A percentile compares a stretch with the other conserved stretches of the same genome.
Conservation (phyloP, 2,329 filamentous ascomycete genomes). For the Trichoderma afroharzianum region DNA sequence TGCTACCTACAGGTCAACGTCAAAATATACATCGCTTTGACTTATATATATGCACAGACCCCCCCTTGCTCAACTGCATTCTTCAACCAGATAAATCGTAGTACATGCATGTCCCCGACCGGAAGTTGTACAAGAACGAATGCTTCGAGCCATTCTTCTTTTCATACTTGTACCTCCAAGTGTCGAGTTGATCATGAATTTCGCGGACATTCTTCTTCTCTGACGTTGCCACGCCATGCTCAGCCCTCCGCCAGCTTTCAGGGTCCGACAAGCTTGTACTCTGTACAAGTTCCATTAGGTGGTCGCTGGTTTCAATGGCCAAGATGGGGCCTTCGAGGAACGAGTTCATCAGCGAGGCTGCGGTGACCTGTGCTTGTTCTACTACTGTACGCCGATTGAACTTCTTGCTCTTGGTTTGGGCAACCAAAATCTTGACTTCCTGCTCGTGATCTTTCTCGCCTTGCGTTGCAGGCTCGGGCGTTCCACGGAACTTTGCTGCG, state of each 20-base stretch:
- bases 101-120: conserved; percentile 77
- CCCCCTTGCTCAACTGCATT: conserved; percentile 20
- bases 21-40: neutral
- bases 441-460: conserved; percentile 49
- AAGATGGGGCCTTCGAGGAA: conserved; percentile 77
- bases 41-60: neutral
- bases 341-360: conserved; percentile 61
- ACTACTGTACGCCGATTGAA: conserved; percentile 83
- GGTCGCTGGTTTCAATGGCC: conserved; percentile 84
- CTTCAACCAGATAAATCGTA: conserved; percentile 66
- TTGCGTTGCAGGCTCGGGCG: conserved; percentile 8
- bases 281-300: conserved; percentile 72
- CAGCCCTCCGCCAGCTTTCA: conserved; percentile 78
- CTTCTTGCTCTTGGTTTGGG: conserved; percentile 84
- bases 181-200: conserved; percentile 70
- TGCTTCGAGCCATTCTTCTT: conserved; percentile 56
- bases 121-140: conserved; percentile 88
- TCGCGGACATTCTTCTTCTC: conserved; percentile 82
- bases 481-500: conserved; percentile 40
- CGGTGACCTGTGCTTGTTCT: conserved; percentile 65
- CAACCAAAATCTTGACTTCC: conserved; percentile 80
- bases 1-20: neutral
- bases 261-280: conserved; percentile 72
- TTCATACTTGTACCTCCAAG: conserved; percentile 58
- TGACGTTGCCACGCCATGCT: conserved; percentile 70